Base-by-base conservation (phyloP, 2,329 filamentous ascomycete species). In the Capronia americana region DNA sequence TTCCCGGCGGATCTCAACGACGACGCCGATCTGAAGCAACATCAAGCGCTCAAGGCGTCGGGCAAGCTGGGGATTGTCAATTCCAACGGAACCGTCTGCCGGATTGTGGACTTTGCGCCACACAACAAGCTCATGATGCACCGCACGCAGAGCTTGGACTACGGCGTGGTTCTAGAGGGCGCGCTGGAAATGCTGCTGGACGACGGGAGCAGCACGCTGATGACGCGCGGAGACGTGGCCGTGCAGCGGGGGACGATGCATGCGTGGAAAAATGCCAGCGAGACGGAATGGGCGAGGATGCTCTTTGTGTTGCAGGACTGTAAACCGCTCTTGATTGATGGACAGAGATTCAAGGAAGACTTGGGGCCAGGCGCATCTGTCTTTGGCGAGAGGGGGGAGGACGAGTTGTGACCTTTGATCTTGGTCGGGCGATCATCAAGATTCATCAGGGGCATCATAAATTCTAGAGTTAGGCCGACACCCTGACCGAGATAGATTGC, bases 131-230 rank as follows among this genome's bases (percentile, higher is more conserved):
- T 77, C 14, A 73, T 80, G 20, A 83, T 85, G 78, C 85, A 87
- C 68, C 79, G 84, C 17, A 86, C 84, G 0, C 78, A 83, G 67
- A 83, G 79, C 30, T 73, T 87, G 4, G 85, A 87, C 70, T 86
- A 82, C 66, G 84, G 83, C 1, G 77, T 86, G 56, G 79, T 86
- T 1, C 69, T 87, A 4, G 83, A 86, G 67, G 85, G 85, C 1
- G 77, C 80, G 69, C 70, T 87, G 24, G 81, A 84, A 63, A 77
- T 86, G 73, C 63, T 80, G 3, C 73, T 87, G 5, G 85, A 85
- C 64, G 80, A 80, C 17, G 84, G 84, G 1, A 83, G 82, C 64
- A 77, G 73, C 57, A 77, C 77, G 46, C 61, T 77, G 28, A 75
- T 87, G 79, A 74, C 75, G 48, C 75, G 78, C 7, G 85, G 85